These are phyloP conservation scores for Ceratobasidium sp. DNA, from an alignment of 1,284 basidiomycete genomes.

Conservation along the genomic window DNA sequence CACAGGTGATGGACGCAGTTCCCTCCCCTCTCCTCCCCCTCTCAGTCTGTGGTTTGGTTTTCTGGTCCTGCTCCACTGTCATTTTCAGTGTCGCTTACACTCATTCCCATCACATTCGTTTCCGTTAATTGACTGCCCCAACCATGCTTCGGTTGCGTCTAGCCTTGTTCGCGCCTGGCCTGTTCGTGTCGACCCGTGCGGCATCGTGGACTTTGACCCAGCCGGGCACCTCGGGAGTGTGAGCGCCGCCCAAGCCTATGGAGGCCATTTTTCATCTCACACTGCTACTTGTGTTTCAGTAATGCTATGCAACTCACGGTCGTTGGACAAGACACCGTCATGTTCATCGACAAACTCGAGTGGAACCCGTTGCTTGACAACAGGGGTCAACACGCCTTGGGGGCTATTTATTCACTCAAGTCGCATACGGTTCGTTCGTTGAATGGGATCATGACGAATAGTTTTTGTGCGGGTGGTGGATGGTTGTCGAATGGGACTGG, in stretches of 20 bases:
- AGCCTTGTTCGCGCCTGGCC: background rate
- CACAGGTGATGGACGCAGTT: no score
- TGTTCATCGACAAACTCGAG: slow-evolving; percentile 87
- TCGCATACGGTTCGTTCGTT: slow-evolving; percentile 59
- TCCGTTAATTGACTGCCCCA: background rate
- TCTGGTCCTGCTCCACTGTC: background rate
- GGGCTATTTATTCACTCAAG: slow-evolving; percentile 67
- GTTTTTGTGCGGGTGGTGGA: slow-evolving; percentile 88
- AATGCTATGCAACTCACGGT: slow-evolving; percentile 83
- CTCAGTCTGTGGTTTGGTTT: background rate
- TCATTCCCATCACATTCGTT: background rate
- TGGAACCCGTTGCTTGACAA: slow-evolving; percentile 81
- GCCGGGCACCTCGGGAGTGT: background rate
- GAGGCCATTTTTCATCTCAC: background rate
- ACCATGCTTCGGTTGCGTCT: background rate
- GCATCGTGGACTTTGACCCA: background rate
- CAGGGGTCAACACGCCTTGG: slow-evolving; percentile 75
- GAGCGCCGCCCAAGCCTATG: background rate
- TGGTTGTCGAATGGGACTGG: slow-evolving; percentile 79
- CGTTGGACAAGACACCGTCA: slow-evolving; percentile 75
- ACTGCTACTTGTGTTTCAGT: background rate
- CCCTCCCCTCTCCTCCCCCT: no score
- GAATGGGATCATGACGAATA: slow-evolving; percentile 73
- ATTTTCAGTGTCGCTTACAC: background rate
- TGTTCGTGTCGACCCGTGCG: background rate